Base-by-base conservation (phyloP, 176 grass and related monocot species). In the Aegilops umbellulata region DNA sequence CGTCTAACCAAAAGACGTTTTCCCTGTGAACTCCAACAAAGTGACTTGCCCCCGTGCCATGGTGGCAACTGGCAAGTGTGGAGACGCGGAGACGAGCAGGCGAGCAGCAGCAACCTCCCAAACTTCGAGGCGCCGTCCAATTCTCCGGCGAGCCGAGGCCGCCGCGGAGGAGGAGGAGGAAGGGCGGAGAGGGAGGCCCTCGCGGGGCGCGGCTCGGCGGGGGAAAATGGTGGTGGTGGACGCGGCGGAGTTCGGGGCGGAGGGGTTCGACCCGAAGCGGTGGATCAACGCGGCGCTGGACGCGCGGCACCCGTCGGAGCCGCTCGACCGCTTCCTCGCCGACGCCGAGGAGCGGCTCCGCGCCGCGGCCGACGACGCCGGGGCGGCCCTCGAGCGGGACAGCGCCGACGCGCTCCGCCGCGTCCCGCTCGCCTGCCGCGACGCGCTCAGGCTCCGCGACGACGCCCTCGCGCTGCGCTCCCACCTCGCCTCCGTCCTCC, bases 211-310 rank as follows among this genome's bases (percentile, higher is more conserved):
- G 62, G 10, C 23, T 63, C 22, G 2, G 23, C 19, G 57, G 24
- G 29, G 30, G 74, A 29, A 29, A 86, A 95, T 96, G 97, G 94
- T 96, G 86, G 94, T 94, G 88, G 87, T 99, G 72, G 97, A 96
- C 74, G 69, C 90, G 39, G 73, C 83, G 76, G 97, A 96, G 88
- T 96, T 99, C 84, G 92, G 91, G 34, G 88, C 91, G 82, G 94
- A 96, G 72, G 89, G 84, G 8, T 99, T 99, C 82, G 90, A 99
- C 80, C 90, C 88, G 71, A 99, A 99, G 87, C 92, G 90, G 81
- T 99, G 97, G 97, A 99, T 96, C 94, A 99, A 99, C 84, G 94
- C 90, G 71, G 94, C 92, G 69, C 86, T 94, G 80, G 94, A 93
- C 26, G 86, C 81, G 75, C 86, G 94, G 60, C 87, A 95, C 83